Percentiles rank a stretch among this genome's conserved stretches.
phyloP scores from a whole-genome alignment of 2,329 filamentous ascomycete genomes.

The Hypoxylon sp. region DNA sequence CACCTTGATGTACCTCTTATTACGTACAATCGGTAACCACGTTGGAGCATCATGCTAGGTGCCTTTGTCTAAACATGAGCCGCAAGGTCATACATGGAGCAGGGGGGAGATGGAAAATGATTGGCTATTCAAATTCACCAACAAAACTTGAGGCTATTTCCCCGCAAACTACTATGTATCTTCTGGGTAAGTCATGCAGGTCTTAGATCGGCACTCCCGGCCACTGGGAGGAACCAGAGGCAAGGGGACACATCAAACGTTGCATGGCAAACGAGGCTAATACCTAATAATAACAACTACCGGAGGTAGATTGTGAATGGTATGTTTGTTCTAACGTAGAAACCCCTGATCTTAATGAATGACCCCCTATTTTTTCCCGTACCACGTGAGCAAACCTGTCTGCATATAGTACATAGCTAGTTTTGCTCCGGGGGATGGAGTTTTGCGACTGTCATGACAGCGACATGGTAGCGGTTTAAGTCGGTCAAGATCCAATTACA shows the following conservation, averaged over 20 bases:
- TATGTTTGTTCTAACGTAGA: conserved; percentile 18
- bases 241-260: conserved; percentile 29
- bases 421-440: conserved; percentile 6
- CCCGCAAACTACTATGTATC: conserved; percentile 43
- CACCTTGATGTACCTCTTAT: conserved; percentile 18
- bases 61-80: conserved; percentile 29
- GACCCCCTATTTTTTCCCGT: conserved; percentile 15
- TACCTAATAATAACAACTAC: conserved; percentile 40
- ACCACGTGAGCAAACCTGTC: conserved; percentile 22
- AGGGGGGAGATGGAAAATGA: conserved; percentile 17
- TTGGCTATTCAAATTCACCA: conserved; percentile 30
- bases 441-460: too few species aligned
- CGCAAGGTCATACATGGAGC: conserved; percentile 35
- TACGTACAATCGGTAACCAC: conserved; percentile 13
- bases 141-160: conserved; percentile 44
- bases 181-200: conserved; percentile 36
- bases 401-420: conserved; percentile 6
- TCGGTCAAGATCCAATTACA: conserved; percentile 13
- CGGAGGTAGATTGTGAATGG: not conserved
- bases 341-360: conserved; percentile 12
- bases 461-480: conserved; percentile 23
- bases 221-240: conserved; percentile 1
- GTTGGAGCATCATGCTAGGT: conserved; percentile 13
- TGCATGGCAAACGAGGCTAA: conserved; percentile 39
- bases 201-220: conserved; percentile 33